Evolutionary conservation across 768 basidiomycete species (phyloP), one percentile per base, ranked within the genome.

Genomic region (Hortiboletus campestris): DNA sequence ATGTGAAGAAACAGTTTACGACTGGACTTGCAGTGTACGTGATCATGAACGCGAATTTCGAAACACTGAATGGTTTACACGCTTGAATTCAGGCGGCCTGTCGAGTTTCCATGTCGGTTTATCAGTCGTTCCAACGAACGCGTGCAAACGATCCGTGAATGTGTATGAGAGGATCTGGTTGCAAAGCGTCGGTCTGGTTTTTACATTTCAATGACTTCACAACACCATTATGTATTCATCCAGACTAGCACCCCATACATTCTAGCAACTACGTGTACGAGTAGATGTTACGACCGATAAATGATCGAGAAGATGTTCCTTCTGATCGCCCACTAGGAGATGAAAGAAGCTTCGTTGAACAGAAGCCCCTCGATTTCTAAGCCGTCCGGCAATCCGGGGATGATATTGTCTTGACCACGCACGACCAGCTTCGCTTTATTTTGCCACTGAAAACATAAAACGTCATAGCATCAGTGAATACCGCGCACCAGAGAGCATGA

Each of bases 291-390:
- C 19, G 7, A n/a, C 17, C 20, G 14, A 34, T 29, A 39, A 16
- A 40, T 38, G 17, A 6, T 48, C 36, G 31, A 42, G 43, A 17
- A 13, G 10, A 28, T 29, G n/a, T 28, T 32, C 34, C 6, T 31
- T 20, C 12, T 9, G 34, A 16, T 41, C 35, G 17, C 12, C 28
- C 20, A 29, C 44, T 70, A 74, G 45, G 92, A 95, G 65, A 98
- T 91, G 74, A 89, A 97, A 2, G 94, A 88, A 0, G 93, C 91
- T 69, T 98, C 95, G 66, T 83, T 90, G 78, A 89, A 98, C n/a
- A 91, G 40, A 41, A 67, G 64, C 6, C 95, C 95, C 49, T 88
- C 74, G 31, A 91, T 81, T 60, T 78, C 71, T 53, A 71, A 48
- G 17, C 73, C 77, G 3, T 60, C 66, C 20, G 74, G 70, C 58